Evolutionary conservation across 2,329 filamentous ascomycete genomes (phyloP), one percentile per base, ranked within the genome.

Genomic region (Metarhizium sp.): DNA sequence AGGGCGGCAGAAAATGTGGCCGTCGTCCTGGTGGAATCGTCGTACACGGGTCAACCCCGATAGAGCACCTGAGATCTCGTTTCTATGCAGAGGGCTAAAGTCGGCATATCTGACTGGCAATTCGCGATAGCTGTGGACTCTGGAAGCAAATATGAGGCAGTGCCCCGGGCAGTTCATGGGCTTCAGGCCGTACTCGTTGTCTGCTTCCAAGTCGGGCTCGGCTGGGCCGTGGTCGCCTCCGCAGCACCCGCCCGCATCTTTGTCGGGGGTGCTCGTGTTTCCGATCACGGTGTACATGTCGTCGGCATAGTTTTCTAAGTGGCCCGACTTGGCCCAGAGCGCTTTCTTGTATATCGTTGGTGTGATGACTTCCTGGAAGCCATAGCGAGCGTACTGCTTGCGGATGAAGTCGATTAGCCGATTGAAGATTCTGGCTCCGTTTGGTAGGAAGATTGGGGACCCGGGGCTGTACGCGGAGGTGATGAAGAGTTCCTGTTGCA

Each of bases 151-250:
- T 59, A 95, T 81, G 59, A 95, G 75, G 67, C 90, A 95, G 70
- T 95, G 90, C 3, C 90, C 90, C 0, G 90, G 90, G 67, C 90
- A 95, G 67, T 95, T 95, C 90, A 95, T 95, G 14, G 90, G 90
- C 70, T 95, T 95, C 62, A 95, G 74, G 18, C 88, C 89, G 70
- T 89, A 95, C 59, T 88, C 86, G 60, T 86, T 84, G 58, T 82
- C 78, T 57, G 80, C 79, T 59, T 87, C 82, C 58, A 85, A 81
- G 20, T 67, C 66, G 0, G 63, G 56, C 49, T 60, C 61, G 47
- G 57, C 45, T 29, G 57, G 64, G 55, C 51, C 49, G 11, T 61
- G 56, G 7, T 60, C 58, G 11, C 72, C 68, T 50, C 66, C 70
- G 55, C 74, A 67, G 55, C 66, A 71, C 6, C 62, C 61, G 18